Percentiles rank a stretch among this genome's conserved stretches.
Conservation (phyloP, 2,329 filamentous ascomycete species). For the Lecanosticta acicola region DNA sequence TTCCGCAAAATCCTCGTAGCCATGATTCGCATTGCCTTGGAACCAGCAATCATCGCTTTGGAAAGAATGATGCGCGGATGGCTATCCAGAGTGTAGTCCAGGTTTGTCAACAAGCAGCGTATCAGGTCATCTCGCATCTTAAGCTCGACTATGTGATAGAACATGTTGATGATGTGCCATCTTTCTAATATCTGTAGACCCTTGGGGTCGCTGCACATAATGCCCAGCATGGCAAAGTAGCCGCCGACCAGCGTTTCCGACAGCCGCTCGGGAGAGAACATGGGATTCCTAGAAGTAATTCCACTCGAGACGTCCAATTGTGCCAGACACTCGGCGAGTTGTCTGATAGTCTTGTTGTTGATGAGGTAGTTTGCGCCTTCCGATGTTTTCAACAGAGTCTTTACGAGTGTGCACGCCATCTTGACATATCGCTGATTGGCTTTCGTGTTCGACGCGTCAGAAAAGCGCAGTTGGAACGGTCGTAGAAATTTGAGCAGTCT, state of each 20-base stretch:
- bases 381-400: conserved; percentile 74
- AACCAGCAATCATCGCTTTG: conserved; percentile 85
- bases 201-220: conserved; percentile 73
- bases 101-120: conserved; percentile 78
- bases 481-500: conserved; percentile 90
- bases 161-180: conserved; percentile 99
- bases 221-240: conserved; percentile 89
- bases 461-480: conserved; percentile 94
- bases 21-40: conserved; percentile 84
- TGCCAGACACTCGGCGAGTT: conserved; percentile 91
- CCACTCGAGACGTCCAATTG: conserved; percentile 82
- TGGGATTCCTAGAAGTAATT: conserved; percentile 70
- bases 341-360: conserved; percentile 87
- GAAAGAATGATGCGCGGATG: conserved; percentile 89
- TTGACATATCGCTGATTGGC: conserved; percentile 91
- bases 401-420: conserved; percentile 81
- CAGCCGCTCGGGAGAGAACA: conserved; percentile 82
- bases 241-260: conserved; percentile 82
- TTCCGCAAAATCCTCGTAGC: conserved; percentile 81
- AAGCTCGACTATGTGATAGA: conserved; percentile 94
- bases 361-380: conserved; percentile 81
- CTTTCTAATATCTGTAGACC: conserved; percentile 86
- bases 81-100: conserved; percentile 80
- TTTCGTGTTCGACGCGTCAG: conserved; percentile 81
- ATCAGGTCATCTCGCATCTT: conserved; percentile 88